Conservation (phyloP, 192 early-diverging fungal genomes). For the Coemansia sp. region DNA sequence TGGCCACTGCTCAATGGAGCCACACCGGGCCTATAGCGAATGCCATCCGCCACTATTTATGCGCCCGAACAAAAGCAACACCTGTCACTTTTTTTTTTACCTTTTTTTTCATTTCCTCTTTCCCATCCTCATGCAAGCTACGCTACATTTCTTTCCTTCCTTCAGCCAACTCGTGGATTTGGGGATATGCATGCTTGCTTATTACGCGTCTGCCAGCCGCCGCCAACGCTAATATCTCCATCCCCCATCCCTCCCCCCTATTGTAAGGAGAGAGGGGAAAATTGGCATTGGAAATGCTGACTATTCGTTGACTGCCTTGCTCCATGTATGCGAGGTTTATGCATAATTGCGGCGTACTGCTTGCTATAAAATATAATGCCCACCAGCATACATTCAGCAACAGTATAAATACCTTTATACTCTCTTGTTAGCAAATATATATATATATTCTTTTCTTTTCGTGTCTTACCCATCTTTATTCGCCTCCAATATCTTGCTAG, state of each 20-base stretch:
- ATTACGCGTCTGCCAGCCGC: background rate
- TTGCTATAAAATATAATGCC: background rate
- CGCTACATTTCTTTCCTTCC: too few species aligned
- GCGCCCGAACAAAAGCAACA: too few species aligned
- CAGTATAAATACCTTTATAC: slow-evolving; percentile 1
- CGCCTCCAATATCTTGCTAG: too few species aligned
- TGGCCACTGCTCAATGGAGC: slow-evolving; percentile 9
- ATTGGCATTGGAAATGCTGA: background rate
- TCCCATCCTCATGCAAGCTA: too few species aligned
- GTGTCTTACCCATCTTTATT: background rate
- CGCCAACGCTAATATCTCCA: background rate
- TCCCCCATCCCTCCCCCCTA: background rate
- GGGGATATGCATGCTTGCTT: background rate
- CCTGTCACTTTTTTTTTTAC: too few species aligned
- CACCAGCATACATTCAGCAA: background rate
- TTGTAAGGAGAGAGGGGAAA: background rate
- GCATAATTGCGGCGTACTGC: slow-evolving; percentile 10
- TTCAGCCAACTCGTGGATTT: background rate
- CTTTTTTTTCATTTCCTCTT: too few species aligned
- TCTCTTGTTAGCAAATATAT: too few species aligned
- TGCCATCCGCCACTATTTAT: slow-evolving; percentile 7
- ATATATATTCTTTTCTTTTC: background rate
- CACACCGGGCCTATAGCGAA: background rate
- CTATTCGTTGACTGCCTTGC: background rate
- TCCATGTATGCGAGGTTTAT: background rate